Base-by-base conservation (phyloP, 108 stramenopile species). In the Conticribra guillardii region DNA sequence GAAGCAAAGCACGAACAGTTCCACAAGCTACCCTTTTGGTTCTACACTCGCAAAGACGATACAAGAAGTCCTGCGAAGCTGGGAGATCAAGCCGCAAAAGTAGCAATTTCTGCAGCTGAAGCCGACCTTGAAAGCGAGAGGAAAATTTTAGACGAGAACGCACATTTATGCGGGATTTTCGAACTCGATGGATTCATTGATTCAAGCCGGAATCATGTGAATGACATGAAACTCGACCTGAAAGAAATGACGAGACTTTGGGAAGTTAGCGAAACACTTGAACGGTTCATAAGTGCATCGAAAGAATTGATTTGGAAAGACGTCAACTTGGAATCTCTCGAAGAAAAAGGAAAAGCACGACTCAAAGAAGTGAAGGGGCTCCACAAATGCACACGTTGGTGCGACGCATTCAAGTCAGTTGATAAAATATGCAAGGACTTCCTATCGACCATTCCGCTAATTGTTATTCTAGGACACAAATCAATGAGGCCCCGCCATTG, bases 401-500 rank as follows among this genome's bases (percentile, higher is more conserved):
- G 67, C 47, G 76, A 71, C 18, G 85, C 87, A 30, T 94, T 73
- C 76, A 63, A 58, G 34, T 70, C 77, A 16, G 34, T 74, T 19
- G 85, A 87, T 64, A 83, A 72, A 57, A 28, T 82, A 9, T 77
- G 88, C 63, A 90, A 94, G 55, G 87, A 94, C 83, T 92, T 94
- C 52, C 44, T 92, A 14, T 62, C 79, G 32, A 92, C 93, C 9
- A 85, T 90, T 19, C 93, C 93, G 8, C 74, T 94, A 4, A 86
- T 94, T 24, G 50, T 65, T n/a, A 30, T 84, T 5, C 73, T 95
- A 18, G 74, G 85, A 4, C 54, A 69, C 62, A 78, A 85, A 58
- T 79, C 68, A 22, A 91, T 95, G 88, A 80, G 91, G 22, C 86
- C 81, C 18, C 87, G 93, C 30, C 93, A 95, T 69, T 95, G 93